phyloP scores from a whole-genome alignment of 495 filamentous ascomycete genomes.

The Cenococcum geophilum region DNA sequence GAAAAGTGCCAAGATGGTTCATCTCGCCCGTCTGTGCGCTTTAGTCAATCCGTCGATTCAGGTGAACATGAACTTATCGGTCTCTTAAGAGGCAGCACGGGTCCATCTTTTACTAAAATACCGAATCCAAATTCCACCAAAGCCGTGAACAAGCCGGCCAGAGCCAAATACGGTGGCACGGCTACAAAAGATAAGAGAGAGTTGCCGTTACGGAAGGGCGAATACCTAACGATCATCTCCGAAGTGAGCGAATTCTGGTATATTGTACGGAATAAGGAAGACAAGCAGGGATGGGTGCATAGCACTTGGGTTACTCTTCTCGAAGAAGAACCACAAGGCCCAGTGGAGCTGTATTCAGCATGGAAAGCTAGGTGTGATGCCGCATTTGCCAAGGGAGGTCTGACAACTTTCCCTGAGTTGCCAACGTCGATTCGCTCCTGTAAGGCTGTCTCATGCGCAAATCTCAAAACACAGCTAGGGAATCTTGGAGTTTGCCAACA shows the following conservation, averaged over 20 bases:
- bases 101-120: no score
- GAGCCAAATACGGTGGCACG: no score
- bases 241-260: constrained; percentile 13
- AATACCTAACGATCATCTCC: not conserved
- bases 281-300: constrained; percentile 10
- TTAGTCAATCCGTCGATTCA: no score
- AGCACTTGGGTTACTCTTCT: not conserved
- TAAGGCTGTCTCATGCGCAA: constrained; percentile 7
- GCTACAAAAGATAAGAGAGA: no score
- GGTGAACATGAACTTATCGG: no score
- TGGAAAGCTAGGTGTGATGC: not conserved
- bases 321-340: constrained; percentile 4
- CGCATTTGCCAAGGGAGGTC: not conserved
- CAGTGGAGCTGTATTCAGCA: not conserved
- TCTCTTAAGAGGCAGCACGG: no score
- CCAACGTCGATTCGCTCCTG: constrained; percentile 5
- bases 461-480: constrained; percentile 3
- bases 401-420: constrained; percentile 7
- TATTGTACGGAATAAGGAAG: constrained; percentile 1
- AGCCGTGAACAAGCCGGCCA: no score
- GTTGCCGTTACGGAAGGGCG: constrained; percentile 1
- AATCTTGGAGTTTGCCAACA: constrained; percentile 13
- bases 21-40: no score
- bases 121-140: no score
- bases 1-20: not conserved